Evolutionary conservation across 78 protist genomes (phyloP).

Genomic region (Chrysochromulina tobinii): DNA sequence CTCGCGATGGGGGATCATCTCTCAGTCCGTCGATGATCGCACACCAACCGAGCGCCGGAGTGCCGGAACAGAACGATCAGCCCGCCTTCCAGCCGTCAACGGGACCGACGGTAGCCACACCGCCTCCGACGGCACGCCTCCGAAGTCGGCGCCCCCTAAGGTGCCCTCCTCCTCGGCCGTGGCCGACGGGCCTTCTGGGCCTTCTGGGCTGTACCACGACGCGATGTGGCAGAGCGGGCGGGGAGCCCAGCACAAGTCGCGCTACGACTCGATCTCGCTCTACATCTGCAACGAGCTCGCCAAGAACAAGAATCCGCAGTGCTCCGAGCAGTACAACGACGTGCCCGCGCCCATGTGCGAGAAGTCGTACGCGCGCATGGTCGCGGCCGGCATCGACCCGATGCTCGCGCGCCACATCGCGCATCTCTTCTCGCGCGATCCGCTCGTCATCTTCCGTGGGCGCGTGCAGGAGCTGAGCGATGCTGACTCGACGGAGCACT

Average conservation of each 20-base stretch:
- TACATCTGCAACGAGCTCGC: slow-evolving; percentile 46
- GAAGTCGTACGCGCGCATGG: slow-evolving; percentile 50
- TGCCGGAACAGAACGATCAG: too few species aligned
- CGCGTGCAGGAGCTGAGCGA: slow-evolving; percentile 65
- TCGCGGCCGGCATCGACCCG: slow-evolving; percentile 71
- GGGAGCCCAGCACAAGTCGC: slow-evolving; percentile 61
- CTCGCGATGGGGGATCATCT: slow-evolving; percentile 85
- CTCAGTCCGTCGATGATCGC: slow-evolving; percentile 93
- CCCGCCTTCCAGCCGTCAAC: too few species aligned
- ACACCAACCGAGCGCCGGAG: slow-evolving; percentile 65
- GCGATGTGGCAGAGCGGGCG: neutral
- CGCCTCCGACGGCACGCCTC: neutral
- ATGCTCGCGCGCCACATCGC: slow-evolving; percentile 85
- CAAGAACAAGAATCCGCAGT: neutral
- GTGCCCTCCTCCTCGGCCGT: neutral
- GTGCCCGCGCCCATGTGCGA: slow-evolving; percentile 52
- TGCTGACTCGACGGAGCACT: slow-evolving; percentile 72
- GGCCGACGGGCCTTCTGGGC: neutral
- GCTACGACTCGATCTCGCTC: slow-evolving; percentile 81
- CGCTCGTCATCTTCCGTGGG: slow-evolving; percentile 89
- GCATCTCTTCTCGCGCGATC: slow-evolving; percentile 84
- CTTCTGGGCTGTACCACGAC: neutral
- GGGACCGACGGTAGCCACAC: slow-evolving; percentile 27
- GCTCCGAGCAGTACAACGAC: slow-evolving; percentile 62
- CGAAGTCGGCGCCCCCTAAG: too few species aligned